These are phyloP conservation scores for Gossypium lobatum DNA, from an alignment of 441 rosid species.

Conservation along the genomic window DNA sequence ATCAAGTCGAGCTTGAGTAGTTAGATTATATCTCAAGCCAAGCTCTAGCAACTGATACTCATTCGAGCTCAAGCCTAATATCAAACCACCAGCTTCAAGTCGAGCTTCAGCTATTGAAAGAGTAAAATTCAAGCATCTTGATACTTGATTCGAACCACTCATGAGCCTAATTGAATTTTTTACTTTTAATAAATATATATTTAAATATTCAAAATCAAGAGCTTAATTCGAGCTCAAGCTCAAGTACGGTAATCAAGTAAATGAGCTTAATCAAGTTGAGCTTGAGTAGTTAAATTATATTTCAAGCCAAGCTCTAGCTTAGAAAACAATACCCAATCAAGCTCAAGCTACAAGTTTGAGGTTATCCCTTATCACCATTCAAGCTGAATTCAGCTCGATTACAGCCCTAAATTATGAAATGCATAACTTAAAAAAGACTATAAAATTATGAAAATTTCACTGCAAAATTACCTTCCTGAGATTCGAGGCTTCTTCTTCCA, in stretches of 20 bases:
- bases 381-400: neutral
- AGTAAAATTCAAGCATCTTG: neutral
- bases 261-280: neutral
- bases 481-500: constrained; percentile 61
- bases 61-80: neutral
- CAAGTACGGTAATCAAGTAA: neutral
- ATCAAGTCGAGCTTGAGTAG: neutral
- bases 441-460: constrained; percentile 7
- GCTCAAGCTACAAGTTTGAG: neutral
- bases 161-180: neutral
- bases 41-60: neutral
- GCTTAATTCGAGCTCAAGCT: neutral
- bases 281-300: neutral
- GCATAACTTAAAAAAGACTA: neutral
- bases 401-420: neutral
- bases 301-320: neutral
- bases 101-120: neutral
- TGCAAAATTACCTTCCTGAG: constrained; percentile 55
- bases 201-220: neutral
- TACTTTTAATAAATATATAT: neutral
- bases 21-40: neutral
- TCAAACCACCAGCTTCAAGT: neutral
- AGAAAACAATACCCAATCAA: neutral
- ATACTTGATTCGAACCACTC: neutral
- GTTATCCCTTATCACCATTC: too few relatives aligned